Evolutionary conservation across 257 asterid species (phyloP), one percentile per base, ranked within the genome.

Genomic region (Agastache rugosa): DNA sequence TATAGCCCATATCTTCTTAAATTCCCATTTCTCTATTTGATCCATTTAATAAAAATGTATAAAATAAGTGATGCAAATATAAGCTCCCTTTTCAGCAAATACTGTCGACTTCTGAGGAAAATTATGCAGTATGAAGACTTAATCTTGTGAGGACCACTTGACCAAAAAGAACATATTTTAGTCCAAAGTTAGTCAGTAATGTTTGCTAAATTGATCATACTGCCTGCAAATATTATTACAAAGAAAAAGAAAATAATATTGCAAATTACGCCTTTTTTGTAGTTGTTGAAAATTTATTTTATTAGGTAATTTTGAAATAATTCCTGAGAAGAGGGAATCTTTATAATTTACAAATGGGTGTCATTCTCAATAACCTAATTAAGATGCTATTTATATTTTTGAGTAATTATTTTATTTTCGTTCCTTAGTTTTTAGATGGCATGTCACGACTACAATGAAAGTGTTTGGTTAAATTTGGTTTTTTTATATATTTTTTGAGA

Each of bases 91-190:
- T 39, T 39, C 44, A 39, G 44, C 44, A 39, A 39, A 39, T 2
- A 39, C 42, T 8, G 3, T 8, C 44, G 44, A 45, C 7, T 0
- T 15, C 4, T 45, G n/a, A 45, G n/a, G 51, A 14, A 45, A 3
- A 45, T 12, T 14, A 15, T 17, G 56, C 8, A n/a, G 23, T 66
- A 8, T 22, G 23, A 22, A 11, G 11, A 22, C 9, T 65, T 2
- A 35, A 35, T 10, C 25, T 63, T 41, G 10, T 19, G 20, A 64
- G 54, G 56, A 65, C 71, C 71, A 65, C 71, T 41, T 47, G 2
- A 16, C 2, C 34, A 22, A 55, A 20, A 22, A 8, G 15, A n/a
- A 50, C 23, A 50, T 3, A 50, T 17, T 47, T 48, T 48, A 16
- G 22, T 2, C 54, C 44, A 9, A 9, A 39, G 1, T 45, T 45